Conservation (phyloP, 78 protist genomes). For the Chrysochromulina tobinii region DNA sequence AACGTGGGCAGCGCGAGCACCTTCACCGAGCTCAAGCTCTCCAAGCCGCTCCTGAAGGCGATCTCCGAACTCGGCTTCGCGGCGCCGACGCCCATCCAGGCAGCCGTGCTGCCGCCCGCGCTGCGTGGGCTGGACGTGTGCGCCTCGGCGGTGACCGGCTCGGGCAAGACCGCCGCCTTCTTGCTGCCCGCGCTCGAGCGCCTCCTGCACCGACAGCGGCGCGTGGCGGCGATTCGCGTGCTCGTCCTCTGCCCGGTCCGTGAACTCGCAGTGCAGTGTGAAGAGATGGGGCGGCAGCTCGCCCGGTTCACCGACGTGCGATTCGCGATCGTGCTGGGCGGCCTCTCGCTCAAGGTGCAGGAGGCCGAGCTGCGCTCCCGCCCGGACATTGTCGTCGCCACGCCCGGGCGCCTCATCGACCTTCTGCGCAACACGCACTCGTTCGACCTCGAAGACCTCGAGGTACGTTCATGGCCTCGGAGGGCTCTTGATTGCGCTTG, state of each 20-base stretch:
- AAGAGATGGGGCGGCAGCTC: no score
- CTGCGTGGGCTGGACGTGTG: conserved; percentile 58
- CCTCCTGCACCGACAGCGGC: neutral
- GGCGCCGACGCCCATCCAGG: conserved; percentile 60
- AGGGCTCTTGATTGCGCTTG: no score
- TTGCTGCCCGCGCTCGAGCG: conserved; percentile 89
- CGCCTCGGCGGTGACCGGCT: conserved; percentile 72
- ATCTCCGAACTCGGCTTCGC: neutral
- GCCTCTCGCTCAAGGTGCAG: conserved; percentile 66
- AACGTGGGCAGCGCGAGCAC: neutral
- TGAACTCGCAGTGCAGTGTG: neutral
- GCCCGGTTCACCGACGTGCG: neutral
- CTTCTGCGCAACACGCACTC: neutral
- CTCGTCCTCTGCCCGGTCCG: conserved; percentile 87
- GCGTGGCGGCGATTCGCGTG: conserved; percentile 54
- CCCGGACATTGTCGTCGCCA: conserved; percentile 95
- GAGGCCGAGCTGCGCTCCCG: conserved; percentile 58
- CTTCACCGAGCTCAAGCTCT: neutral
- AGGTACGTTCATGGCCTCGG: neutral
- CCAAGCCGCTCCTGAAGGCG: conserved; percentile 8
- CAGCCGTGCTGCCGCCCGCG: conserved; percentile 21
- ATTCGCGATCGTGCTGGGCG: conserved; percentile 6
- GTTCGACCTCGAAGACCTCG: conserved; percentile 72
- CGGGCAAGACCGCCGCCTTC: conserved; percentile 96
- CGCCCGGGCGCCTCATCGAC: conserved; percentile 90